Evolutionary conservation across 495 filamentous ascomycete species (phyloP).

Genomic region (Neurospora tetraspora): DNA sequence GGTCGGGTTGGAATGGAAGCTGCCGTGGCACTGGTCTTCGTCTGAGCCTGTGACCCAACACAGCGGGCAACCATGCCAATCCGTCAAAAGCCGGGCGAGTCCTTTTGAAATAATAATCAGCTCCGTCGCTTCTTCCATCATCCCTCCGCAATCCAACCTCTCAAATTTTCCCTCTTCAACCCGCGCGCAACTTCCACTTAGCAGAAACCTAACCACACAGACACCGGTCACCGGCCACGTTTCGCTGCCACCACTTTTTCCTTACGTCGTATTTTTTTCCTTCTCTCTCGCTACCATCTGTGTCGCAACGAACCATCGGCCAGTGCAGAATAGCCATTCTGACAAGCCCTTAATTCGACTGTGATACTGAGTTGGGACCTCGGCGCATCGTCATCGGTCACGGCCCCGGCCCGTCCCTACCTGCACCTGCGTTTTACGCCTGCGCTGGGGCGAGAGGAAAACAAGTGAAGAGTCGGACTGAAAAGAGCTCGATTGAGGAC

Average conservation of each 20-base stretch:
- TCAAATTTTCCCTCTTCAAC: background rate
- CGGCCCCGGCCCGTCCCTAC: background rate
- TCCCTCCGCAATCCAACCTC: slow-evolving; percentile 2
- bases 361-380: background rate
- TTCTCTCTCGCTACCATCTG: background rate
- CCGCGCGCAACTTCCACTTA: background rate
- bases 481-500: background rate
- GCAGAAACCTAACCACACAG: background rate
- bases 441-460: background rate
- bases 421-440: background rate
- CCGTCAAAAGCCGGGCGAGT: slow-evolving; percentile 20
- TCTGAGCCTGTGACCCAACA: slow-evolving; percentile 20
- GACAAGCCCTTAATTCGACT: background rate
- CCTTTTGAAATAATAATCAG: slow-evolving; percentile 3
- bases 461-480: background rate
- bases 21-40: background rate
- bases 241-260: background rate
- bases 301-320: background rate
- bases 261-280: background rate
- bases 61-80: slow-evolving; percentile 7
- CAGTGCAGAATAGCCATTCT: background rate
- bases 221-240: background rate
- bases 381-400: background rate
- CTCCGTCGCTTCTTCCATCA: slow-evolving; percentile 3
- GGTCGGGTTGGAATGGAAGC: background rate